Conservation (phyloP, 345 rosid genomes). For the Brassica juncea region DNA sequence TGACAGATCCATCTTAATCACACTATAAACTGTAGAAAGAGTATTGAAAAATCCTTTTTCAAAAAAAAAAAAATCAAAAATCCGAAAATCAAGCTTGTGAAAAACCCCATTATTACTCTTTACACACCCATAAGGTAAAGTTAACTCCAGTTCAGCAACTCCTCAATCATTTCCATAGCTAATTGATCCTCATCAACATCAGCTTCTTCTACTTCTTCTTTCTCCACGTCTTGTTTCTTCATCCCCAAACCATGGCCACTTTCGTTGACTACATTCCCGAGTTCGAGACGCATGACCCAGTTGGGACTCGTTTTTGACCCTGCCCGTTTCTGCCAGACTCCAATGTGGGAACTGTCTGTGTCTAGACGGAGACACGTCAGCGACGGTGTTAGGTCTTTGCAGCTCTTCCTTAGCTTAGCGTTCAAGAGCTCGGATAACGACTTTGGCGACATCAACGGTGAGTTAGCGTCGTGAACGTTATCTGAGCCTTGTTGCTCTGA, state of each 20-base stretch:
- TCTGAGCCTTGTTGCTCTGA: slow-evolving; percentile 21
- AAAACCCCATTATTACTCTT: background rate
- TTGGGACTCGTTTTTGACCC: slow-evolving; percentile 55
- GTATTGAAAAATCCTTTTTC: background rate
- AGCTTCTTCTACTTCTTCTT: background rate
- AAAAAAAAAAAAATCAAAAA: background rate
- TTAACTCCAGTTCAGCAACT: background rate
- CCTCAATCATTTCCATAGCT: background rate
- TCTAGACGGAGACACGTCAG: slow-evolving; percentile 73
- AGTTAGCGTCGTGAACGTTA: slow-evolving; percentile 23
- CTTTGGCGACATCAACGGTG: slow-evolving; percentile 43
- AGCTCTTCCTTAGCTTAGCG: slow-evolving; percentile 56
- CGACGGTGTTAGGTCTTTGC: slow-evolving; percentile 60
- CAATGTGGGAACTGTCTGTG: slow-evolving; percentile 66
- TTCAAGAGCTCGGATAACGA: slow-evolving; percentile 55
- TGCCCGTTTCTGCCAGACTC: slow-evolving; percentile 75
- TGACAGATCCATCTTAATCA: background rate
- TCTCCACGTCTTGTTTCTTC: background rate
- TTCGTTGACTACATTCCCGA: slow-evolving; percentile 40
- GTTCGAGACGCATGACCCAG: slow-evolving; percentile 76
- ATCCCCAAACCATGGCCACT: background rate
- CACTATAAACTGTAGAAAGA: background rate
- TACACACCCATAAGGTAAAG: background rate
- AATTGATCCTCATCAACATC: background rate
- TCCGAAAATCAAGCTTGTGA: background rate